Base-by-base conservation (phyloP, 106 monocot species). In the Phalaenopsis equestris region DNA sequence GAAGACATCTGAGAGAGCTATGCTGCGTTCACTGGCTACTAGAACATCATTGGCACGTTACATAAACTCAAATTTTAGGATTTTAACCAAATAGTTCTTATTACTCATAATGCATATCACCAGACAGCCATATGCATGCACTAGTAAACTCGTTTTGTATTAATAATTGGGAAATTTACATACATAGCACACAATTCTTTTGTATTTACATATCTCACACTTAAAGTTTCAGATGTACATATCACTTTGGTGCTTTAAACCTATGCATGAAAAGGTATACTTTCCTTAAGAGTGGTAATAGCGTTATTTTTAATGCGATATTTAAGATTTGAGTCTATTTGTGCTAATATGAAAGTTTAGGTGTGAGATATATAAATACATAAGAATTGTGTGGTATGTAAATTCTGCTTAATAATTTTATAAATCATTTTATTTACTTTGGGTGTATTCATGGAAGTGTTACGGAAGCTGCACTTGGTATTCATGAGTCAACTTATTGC, bases 1-100 rank as follows among this genome's bases (percentile, higher is more conserved):
- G 67, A 86, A 81, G 75, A 92, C 90, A 67, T 73, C 79, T 41
- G 83, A 82, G 68, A 85, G 95, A 81, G 88, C 91, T 76, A 72
- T 81, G 70, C 82, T 78, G 45, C 84, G 84, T 43, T 30, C 67
- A 58, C 19, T 73, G 41, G 30, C 55, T 76, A 23, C 80, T 67
- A 30, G 84, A 43, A 45, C 83, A 79, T 77, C 78, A 76, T 45
- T 48, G 81, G 86, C 81, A 85, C 42, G 19, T 7, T 74, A 42
- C 41, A 74, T 1, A 3, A 73, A 41, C 43, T n/a, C 74, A 74
- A 45, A 61, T 8, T 43, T 19, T 2, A 10, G 2, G 41, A 18
- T 42, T 42, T 74, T 43, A 42, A 45, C 74, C n/a, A 7, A 36
- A 41, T 72, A 72, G 41, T 42, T 74, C 43, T 43, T 45, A 8